These are phyloP conservation scores for Durotheca rogersii DNA, from an alignment of 495 filamentous ascomycete species.

Conservation along the genomic window DNA sequence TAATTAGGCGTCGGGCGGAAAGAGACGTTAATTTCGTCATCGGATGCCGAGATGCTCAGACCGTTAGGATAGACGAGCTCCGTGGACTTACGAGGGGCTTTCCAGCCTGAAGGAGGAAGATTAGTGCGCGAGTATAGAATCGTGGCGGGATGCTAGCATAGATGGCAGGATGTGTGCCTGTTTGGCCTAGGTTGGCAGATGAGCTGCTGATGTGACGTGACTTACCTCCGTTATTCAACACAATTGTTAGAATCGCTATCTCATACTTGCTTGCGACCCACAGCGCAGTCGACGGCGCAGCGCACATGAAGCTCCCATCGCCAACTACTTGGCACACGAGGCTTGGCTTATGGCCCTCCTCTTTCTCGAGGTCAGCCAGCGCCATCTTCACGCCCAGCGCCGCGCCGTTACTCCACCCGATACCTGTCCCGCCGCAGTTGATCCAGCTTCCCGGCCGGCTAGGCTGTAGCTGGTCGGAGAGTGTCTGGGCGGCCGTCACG, in stretches of 20 bases:
- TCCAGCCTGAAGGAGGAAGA: constrained; percentile 61
- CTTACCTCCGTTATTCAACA: constrained; percentile 86
- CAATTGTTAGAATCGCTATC: constrained; percentile 88
- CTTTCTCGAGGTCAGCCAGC: constrained; percentile 59
- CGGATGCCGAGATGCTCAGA: constrained; percentile 70
- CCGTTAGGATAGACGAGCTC: constrained; percentile 83
- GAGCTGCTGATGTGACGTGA: neutral
- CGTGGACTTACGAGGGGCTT: constrained; percentile 74
- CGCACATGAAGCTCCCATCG: constrained; percentile 89
- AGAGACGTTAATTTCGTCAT: constrained; percentile 86
- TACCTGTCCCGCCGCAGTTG: constrained; percentile 90
- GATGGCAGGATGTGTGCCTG: neutral
- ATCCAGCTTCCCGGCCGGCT: constrained; percentile 80
- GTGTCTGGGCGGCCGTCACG: constrained; percentile 76
- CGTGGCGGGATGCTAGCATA: too few relatives aligned
- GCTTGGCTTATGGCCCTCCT: constrained; percentile 61
- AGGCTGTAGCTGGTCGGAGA: constrained; percentile 78
- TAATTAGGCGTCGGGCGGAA: constrained; percentile 88
- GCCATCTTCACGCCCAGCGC: constrained; percentile 88
- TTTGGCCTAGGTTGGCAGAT: neutral
- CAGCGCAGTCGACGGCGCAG: constrained; percentile 84
- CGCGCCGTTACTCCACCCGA: constrained; percentile 91
- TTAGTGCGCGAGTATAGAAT: neutral
- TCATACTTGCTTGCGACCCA: constrained; percentile 89
- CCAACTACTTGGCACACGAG: constrained; percentile 90